A percentile compares a stretch with the other conserved stretches of the same genome.
phyloP scores from a whole-genome alignment of 106 monocot genomes.

The Dendrobium chrysotoxum region DNA sequence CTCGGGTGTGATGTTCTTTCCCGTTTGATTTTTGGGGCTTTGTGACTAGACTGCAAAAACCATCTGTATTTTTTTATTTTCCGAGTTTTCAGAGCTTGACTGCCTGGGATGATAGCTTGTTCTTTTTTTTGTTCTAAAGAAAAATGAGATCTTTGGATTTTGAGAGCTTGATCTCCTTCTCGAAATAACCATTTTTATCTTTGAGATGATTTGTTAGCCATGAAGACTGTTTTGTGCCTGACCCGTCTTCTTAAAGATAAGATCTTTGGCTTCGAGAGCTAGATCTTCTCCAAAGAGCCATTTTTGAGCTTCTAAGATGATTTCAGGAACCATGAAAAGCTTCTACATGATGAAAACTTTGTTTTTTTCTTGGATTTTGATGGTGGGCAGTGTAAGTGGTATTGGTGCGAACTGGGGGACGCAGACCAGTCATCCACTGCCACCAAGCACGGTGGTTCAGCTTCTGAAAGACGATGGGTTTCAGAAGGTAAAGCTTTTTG shows the following conservation, averaged over 20 bases:
- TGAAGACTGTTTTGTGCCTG: not conserved
- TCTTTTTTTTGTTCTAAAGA: not conserved
- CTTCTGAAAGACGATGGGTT: slow-evolving; percentile 82
- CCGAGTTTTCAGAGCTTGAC: not conserved
- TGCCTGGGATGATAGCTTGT: not conserved
- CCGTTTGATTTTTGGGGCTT: not conserved
- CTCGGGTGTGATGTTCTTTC: no score
- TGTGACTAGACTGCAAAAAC: not conserved
- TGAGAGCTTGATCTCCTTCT: not conserved
- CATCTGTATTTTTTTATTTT: not conserved
- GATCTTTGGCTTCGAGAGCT: not conserved
- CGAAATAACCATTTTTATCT: not conserved
- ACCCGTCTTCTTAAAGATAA: not conserved
- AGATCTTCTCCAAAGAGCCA: not conserved
- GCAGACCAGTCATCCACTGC: slow-evolving; percentile 73
- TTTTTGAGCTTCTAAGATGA: not conserved
- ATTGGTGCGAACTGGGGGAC: slow-evolving; percentile 96
- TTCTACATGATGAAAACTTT: not conserved
- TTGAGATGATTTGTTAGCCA: not conserved
- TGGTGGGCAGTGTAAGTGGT: slow-evolving; percentile 35
- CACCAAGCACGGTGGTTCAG: slow-evolving; percentile 56
- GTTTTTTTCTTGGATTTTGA: slow-evolving; percentile 20
- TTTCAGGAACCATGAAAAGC: not conserved
- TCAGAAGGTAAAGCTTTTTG: slow-evolving; percentile 86
- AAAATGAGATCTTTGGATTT: not conserved